phyloP scores from a whole-genome alignment of 2,329 filamentous ascomycete genomes.

The Chaetomium sp. region DNA sequence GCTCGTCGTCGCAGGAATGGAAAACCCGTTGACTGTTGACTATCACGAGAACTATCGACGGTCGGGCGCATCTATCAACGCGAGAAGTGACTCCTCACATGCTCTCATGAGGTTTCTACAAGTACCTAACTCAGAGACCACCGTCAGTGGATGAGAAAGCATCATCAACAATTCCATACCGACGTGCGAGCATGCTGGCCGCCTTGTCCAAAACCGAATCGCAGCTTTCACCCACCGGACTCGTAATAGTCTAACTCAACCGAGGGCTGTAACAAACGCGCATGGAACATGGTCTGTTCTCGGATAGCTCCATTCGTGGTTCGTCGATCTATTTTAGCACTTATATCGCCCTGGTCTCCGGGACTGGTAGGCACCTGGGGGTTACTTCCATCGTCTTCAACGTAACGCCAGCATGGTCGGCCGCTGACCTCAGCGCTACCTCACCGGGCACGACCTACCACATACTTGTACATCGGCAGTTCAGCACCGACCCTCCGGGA shows the following conservation, averaged over 20 bases:
- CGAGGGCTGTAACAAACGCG: too few species aligned
- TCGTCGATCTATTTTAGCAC: background rate
- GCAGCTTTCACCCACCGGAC: too few species aligned
- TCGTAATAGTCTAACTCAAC: too few species aligned
- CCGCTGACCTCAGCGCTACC: background rate
- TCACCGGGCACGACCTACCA: background rate
- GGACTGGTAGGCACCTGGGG: too few species aligned
- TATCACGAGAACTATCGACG: background rate
- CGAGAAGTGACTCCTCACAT: background rate
- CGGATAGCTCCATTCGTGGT: background rate
- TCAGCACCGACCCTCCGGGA: background rate
- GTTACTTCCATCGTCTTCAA: background rate
- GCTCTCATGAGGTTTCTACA: background rate
- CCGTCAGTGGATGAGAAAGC: background rate
- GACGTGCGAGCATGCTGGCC: background rate
- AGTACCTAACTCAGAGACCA: background rate
- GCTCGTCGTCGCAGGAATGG: background rate
- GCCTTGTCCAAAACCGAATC: too few species aligned
- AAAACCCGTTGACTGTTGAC: background rate
- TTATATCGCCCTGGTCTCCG: background rate
- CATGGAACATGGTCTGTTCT: background rate
- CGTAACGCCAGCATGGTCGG: background rate
- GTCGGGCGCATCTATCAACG: background rate
- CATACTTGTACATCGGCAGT: too few species aligned
- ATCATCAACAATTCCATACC: too few species aligned